Percentiles rank a stretch among this genome's conserved stretches.
phyloP scores from a whole-genome alignment of 208 protist species.

The Acanthamoeba sp. region DNA sequence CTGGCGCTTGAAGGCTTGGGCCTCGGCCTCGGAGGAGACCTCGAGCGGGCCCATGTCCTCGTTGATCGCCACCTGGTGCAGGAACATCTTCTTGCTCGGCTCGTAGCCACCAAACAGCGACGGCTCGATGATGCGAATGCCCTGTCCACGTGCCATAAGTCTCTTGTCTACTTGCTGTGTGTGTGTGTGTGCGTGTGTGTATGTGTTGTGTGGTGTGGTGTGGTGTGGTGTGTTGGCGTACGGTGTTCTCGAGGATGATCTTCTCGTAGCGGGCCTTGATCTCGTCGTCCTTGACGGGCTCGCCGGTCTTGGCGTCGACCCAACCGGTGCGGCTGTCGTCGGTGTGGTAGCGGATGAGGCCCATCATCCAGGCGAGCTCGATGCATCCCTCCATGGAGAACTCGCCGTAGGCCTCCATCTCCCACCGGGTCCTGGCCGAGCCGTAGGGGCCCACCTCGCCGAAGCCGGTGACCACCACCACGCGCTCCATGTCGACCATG shows the following conservation, averaged over 20 bases:
- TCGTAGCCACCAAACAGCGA: constrained; percentile 90
- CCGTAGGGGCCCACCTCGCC: constrained; percentile 91
- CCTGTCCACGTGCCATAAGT: constrained; percentile 73
- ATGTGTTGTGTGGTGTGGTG: neutral
- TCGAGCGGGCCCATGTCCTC: constrained; percentile 87
- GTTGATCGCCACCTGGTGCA: constrained; percentile 89
- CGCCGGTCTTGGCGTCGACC: constrained; percentile 86
- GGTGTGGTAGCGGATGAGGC: constrained; percentile 87
- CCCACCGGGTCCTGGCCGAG: constrained; percentile 87
- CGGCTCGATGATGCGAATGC: constrained; percentile 90
- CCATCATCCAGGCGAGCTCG: constrained; percentile 91
- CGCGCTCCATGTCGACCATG: constrained; percentile 87
- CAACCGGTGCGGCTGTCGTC: constrained; percentile 82
- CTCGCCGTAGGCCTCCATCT: constrained; percentile 89
- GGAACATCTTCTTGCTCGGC: constrained; percentile 88
- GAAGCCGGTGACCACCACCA: constrained; percentile 89
- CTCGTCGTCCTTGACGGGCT: constrained; percentile 84
- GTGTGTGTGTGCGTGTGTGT: neutral
- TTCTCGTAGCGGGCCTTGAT: constrained; percentile 78
- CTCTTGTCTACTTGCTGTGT: neutral
- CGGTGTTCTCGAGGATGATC: constrained; percentile 69
- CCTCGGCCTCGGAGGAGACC: constrained; percentile 87
- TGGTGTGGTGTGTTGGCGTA: neutral
- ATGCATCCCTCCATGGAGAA: constrained; percentile 91
- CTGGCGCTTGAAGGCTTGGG: constrained; percentile 84